Evolutionary conservation across 106 monocot species (phyloP).

Genomic region (Allium cepa): DNA sequence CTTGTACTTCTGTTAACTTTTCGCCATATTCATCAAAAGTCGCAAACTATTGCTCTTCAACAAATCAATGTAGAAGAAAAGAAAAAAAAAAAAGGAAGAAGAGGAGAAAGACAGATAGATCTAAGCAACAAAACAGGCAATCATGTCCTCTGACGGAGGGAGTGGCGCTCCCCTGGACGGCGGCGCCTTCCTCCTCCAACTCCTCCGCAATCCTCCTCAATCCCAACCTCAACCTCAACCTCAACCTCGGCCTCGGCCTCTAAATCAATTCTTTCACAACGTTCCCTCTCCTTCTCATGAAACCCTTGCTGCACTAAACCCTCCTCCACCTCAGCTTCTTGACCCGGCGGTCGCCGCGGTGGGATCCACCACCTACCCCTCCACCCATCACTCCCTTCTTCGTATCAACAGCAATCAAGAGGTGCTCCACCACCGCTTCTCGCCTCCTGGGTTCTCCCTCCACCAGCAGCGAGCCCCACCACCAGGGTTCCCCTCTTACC

Average conservation of each 20-base stretch:
- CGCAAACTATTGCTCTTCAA: too few relatives aligned
- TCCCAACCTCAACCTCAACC: background rate
- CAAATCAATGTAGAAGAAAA: too few relatives aligned
- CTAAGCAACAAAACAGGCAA: too few relatives aligned
- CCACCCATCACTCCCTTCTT: background rate
- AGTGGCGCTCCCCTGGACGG: constrained; percentile 17
- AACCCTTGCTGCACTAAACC: background rate
- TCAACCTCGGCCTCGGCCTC: background rate
- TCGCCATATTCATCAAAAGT: too few relatives aligned
- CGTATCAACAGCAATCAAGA: constrained; percentile 1
- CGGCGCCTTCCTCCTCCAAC: constrained; percentile 56
- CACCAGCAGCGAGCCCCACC: constrained; percentile 2
- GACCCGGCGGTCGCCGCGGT: constrained; percentile 30
- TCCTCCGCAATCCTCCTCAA: constrained; percentile 33
- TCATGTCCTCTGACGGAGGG: background rate
- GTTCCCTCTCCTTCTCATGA: background rate
- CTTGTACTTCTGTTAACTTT: too few relatives aligned
- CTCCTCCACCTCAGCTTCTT: background rate
- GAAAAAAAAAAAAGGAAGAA: too few relatives aligned
- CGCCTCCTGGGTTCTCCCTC: background rate
- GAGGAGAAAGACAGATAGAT: too few relatives aligned
- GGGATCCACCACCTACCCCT: constrained; percentile 14
- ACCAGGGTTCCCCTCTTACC: background rate
- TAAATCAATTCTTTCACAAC: background rate
- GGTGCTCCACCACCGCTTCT: background rate